These are phyloP conservation scores for Erigeron canadensis DNA, from an alignment of 129 eudicot species.

Conservation along the genomic window DNA sequence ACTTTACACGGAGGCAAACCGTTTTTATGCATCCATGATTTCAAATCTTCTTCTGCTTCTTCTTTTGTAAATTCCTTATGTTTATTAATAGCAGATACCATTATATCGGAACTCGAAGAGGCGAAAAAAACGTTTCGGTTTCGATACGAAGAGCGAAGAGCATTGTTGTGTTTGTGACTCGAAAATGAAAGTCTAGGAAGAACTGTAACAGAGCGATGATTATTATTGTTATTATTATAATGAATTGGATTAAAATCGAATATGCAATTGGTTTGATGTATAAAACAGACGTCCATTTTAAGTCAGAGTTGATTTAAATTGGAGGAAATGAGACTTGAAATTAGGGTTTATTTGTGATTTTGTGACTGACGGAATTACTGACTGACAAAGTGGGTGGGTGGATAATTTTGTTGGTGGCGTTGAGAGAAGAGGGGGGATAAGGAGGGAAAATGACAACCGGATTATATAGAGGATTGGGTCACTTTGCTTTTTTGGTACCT, in stretches of 20 bases:
- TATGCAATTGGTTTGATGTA: constrained; percentile 46
- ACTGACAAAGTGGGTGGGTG: background rate
- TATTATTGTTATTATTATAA: no score
- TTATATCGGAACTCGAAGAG: constrained; percentile 55
- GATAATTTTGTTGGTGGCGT: constrained; percentile 24
- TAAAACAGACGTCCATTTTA: constrained; percentile 46
- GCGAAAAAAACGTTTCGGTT: constrained; percentile 47
- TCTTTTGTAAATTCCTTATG: constrained; percentile 24
- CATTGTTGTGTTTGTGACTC: constrained; percentile 4
- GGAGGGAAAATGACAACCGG: constrained; percentile 8
- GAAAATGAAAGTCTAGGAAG: constrained; percentile 26
- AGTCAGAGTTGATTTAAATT: background rate
- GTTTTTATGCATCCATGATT: constrained; percentile 86
- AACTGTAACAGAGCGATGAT: constrained; percentile 38
- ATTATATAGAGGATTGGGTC: background rate
- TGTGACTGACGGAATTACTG: constrained; percentile 9
- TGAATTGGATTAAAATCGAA: constrained; percentile 39
- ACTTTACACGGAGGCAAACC: constrained; percentile 94
- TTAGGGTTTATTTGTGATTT: constrained; percentile 26
- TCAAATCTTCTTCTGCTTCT: constrained; percentile 63
- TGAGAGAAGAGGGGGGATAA: constrained; percentile 31
- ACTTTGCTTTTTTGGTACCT: background rate
- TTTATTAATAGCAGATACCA: constrained; percentile 44
- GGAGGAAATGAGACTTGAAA: constrained; percentile 15
- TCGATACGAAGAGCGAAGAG: constrained; percentile 23